Conservation (phyloP, 2,329 filamentous ascomycete species). For the Amphichorda felina region DNA sequence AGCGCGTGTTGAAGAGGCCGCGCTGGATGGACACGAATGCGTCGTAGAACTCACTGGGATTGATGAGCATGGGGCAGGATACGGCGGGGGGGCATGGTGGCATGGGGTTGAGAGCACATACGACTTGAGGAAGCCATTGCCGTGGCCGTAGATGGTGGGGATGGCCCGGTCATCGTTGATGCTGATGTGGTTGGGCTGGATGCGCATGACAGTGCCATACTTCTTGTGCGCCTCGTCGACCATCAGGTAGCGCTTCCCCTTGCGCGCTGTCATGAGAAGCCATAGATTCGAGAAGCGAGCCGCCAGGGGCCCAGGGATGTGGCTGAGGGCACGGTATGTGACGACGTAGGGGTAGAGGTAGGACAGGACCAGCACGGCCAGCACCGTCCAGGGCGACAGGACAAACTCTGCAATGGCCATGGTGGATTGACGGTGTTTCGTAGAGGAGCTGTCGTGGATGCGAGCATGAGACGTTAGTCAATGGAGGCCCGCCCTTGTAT, state of each 20-base stretch:
- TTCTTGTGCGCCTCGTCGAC: conserved; percentile 68
- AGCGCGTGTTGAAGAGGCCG: conserved; percentile 81
- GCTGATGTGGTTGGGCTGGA: conserved; percentile 76
- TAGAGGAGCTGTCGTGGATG: too few species aligned
- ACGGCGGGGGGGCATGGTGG: background rate
- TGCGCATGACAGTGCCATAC: conserved; percentile 66
- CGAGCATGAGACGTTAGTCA: too few species aligned
- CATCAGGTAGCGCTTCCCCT: conserved; percentile 49
- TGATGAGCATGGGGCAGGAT: background rate
- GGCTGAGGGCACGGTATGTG: conserved; percentile 35
- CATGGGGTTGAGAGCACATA: conserved; percentile 24
- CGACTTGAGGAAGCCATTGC: conserved; percentile 64
- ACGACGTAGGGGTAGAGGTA: conserved; percentile 44
- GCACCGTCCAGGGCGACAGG: conserved; percentile 1
- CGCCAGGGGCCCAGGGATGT: conserved; percentile 51
- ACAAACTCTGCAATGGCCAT: background rate
- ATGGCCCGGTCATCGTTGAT: conserved; percentile 75
- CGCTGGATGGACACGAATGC: conserved; percentile 80
- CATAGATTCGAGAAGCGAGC: conserved; percentile 66
- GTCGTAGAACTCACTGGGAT: conserved; percentile 68
- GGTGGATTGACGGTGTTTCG: too few species aligned
- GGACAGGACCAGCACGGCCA: background rate
- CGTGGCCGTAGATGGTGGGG: conserved; percentile 64
- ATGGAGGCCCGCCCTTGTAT: too few species aligned
- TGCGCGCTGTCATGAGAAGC: conserved; percentile 56